These are phyloP conservation scores for Neopestalotiopsis sp. DNA, from an alignment of 2,329 filamentous ascomycete genomes.

Conservation along the genomic window DNA sequence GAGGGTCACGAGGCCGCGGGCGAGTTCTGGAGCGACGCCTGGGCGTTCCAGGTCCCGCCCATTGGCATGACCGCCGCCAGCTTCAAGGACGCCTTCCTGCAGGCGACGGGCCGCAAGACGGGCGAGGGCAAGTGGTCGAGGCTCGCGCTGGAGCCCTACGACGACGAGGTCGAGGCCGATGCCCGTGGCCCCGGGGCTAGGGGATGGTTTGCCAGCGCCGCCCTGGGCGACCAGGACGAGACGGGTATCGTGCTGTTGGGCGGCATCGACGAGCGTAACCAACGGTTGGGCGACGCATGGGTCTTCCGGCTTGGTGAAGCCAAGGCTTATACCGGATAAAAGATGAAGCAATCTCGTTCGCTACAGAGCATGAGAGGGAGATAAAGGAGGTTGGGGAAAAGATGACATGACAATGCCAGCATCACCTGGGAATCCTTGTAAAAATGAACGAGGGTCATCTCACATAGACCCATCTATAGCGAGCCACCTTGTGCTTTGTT, in stretches of 20 bases:
- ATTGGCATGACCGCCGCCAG: conserved; percentile 59
- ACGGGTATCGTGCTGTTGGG: conserved; percentile 65
- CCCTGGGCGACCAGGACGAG: conserved; percentile 64
- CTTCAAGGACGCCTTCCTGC: conserved; percentile 59
- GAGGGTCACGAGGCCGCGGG: conserved; percentile 56
- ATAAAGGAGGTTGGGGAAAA: not conserved
- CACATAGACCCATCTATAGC: not conserved
- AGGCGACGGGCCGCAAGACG: conserved; percentile 55
- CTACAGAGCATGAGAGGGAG: not conserved
- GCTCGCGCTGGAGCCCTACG: conserved; percentile 52
- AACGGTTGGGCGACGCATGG: conserved; percentile 66
- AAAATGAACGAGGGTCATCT: not conserved
- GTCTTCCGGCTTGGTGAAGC: conserved; percentile 57
- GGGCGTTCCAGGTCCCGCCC: conserved; percentile 67
- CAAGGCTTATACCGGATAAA: not conserved
- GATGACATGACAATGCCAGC: conserved; percentile 16
- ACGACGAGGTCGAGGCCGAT: conserved; percentile 54
- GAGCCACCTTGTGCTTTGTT: not conserved
- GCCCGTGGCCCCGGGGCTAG: conserved; percentile 55
- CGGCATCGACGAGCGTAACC: conserved; percentile 57
- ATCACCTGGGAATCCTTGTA: not conserved
- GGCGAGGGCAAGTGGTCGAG: conserved; percentile 64
- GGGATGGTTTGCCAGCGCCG: conserved; percentile 62
- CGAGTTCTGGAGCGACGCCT: conserved; percentile 64
- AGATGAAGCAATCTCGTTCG: not conserved